A percentile compares a stretch with the other conserved stretches of the same genome.
Conservation (phyloP, 495 filamentous ascomycete genomes). For the Schizothecium vesticola region DNA sequence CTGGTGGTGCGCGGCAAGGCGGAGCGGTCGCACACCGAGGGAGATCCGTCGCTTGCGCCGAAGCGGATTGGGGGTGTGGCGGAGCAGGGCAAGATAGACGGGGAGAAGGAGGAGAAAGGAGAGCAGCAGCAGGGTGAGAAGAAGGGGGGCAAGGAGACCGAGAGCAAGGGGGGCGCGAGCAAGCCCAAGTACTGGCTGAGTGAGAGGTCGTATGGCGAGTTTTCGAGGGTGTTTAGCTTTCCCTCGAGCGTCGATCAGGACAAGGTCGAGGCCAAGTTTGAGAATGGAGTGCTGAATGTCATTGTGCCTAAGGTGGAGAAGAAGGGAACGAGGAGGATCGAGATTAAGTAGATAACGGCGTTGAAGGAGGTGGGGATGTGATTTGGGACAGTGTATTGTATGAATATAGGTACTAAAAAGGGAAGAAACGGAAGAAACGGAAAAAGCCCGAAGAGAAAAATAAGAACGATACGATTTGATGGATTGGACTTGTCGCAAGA, state of each 20-base stretch:
- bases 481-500: too few species aligned
- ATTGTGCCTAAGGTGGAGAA: slow-evolving; percentile 71
- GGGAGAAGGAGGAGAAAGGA: slow-evolving; percentile 14
- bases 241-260: slow-evolving; percentile 71
- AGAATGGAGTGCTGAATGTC: slow-evolving; percentile 58
- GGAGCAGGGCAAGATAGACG: slow-evolving; percentile 24
- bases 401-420: neutral
- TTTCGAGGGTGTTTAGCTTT: slow-evolving; percentile 79
- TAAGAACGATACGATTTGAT: neutral
- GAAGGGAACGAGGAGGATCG: slow-evolving; percentile 25
- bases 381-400: neutral
- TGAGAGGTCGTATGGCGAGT: slow-evolving; percentile 77
- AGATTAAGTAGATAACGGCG: slow-evolving; percentile 3
- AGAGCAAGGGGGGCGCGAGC: neutral
- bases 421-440: neutral
- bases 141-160: slow-evolving; percentile 2
- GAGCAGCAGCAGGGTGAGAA: slow-evolving; percentile 2
- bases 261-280: slow-evolving; percentile 62
- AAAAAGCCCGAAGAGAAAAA: neutral
- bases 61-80: slow-evolving; percentile 13
- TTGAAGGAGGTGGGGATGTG: neutral
- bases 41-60: slow-evolving; percentile 28
- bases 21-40: slow-evolving; percentile 50
- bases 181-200: slow-evolving; percentile 68
- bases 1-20: slow-evolving; percentile 65